Conservation (phyloP, 345 rosid genomes). For the Linum trigynum region DNA sequence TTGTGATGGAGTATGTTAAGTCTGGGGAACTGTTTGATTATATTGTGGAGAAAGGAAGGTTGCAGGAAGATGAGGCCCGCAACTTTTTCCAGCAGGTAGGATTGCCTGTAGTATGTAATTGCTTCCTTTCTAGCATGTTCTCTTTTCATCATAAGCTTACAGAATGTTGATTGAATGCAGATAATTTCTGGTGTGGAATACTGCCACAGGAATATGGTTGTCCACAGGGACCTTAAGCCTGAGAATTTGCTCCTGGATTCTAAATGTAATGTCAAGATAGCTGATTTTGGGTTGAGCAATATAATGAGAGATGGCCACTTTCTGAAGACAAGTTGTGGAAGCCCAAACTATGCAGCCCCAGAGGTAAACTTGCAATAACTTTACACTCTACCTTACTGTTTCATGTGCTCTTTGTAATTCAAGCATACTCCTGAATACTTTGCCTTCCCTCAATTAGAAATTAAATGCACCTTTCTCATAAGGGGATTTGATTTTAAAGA, state of each 20-base stretch:
- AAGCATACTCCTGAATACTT: neutral
- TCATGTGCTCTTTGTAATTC: neutral
- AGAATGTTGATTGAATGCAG: slow-evolving; percentile 35
- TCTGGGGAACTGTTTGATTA: slow-evolving; percentile 95
- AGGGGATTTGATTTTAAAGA: slow-evolving; percentile 6
- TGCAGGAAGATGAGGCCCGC: slow-evolving; percentile 92
- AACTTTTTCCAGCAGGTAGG: slow-evolving; percentile 89
- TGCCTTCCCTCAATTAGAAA: neutral
- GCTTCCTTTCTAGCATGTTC: neutral
- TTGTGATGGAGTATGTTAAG: slow-evolving; percentile 88
- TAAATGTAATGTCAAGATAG: slow-evolving; percentile 83
- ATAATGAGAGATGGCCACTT: slow-evolving; percentile 94
- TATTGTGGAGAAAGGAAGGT: slow-evolving; percentile 78
- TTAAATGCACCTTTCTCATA: neutral
- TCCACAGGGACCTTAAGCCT: slow-evolving; percentile 94
- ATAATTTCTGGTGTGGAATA: slow-evolving; percentile 88
- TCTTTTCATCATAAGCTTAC: neutral
- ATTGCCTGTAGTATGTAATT: slow-evolving; percentile 5
- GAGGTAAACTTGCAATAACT: slow-evolving; percentile 34
- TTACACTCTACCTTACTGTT: neutral
- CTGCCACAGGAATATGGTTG: slow-evolving; percentile 89
- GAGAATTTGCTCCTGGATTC: slow-evolving; percentile 91
- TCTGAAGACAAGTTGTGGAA: slow-evolving; percentile 89
- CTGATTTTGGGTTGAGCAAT: slow-evolving; percentile 97
- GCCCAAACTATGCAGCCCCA: slow-evolving; percentile 98